phyloP scores from a whole-genome alignment of 768 basidiomycete genomes.

The Sistotremastrum niveocremeum region DNA sequence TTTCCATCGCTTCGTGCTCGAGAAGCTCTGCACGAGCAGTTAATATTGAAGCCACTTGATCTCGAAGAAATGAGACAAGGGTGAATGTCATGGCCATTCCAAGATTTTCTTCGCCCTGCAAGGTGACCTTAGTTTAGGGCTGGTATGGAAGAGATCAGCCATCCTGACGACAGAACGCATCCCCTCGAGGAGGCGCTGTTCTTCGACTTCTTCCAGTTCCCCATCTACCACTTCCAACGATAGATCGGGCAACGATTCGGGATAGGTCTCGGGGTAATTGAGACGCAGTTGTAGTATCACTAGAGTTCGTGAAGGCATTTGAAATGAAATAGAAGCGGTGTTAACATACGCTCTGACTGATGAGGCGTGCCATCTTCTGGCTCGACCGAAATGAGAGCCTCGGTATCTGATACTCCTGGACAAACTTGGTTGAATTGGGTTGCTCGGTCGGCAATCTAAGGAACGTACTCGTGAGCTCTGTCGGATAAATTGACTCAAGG shows the following conservation, averaged over 20 bases:
- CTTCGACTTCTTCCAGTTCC: slow-evolving; percentile 46
- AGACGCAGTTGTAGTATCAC: slow-evolving; percentile 65
- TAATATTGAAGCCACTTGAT: slow-evolving; percentile 55
- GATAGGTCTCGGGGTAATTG: slow-evolving; percentile 71
- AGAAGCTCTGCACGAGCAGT: slow-evolving; percentile 41
- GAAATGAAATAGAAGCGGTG: slow-evolving; percentile 4
- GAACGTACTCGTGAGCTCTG: slow-evolving; percentile 80
- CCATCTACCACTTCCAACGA: slow-evolving; percentile 51
- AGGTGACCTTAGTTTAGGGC: not conserved
- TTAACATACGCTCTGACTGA: slow-evolving; percentile 37
- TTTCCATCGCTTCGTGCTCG: slow-evolving; percentile 54
- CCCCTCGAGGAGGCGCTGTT: slow-evolving; percentile 38
- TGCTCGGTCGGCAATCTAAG: slow-evolving; percentile 13
- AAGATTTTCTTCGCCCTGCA: slow-evolving; percentile 69
- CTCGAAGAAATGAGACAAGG: slow-evolving; percentile 72
- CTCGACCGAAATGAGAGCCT: slow-evolving; percentile 75
- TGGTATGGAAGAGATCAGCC: slow-evolving; percentile 1
- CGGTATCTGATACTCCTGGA: slow-evolving; percentile 68
- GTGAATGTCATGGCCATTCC: slow-evolving; percentile 99
- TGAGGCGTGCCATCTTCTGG: slow-evolving; percentile 67
- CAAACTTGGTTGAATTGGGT: slow-evolving; percentile 30
- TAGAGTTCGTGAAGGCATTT: slow-evolving; percentile 19
- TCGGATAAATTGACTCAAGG: slow-evolving; percentile 90
- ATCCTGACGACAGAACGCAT: slow-evolving; percentile 42
- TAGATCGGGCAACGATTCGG: slow-evolving; percentile 68